A percentile compares a stretch with the other conserved stretches of the same genome.
Conservation (phyloP, 805 yeast species). For the Lachancea nothofagi region DNA sequence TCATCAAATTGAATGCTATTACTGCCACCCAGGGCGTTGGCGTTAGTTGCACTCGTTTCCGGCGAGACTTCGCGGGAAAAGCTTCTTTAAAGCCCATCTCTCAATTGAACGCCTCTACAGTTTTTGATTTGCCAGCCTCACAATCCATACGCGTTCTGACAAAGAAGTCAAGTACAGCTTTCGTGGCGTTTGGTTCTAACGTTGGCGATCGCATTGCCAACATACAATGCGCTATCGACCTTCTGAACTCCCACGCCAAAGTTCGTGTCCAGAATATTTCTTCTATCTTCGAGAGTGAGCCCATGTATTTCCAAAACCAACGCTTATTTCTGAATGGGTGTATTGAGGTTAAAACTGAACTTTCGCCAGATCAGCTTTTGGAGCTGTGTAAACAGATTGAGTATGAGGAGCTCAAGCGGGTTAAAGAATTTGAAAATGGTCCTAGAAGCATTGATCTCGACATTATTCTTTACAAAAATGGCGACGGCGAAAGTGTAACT, state of each 20-base stretch:
- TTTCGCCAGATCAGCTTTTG: conserved; percentile 62
- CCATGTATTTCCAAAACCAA: conserved; percentile 86
- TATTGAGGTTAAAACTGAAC: conserved; percentile 53
- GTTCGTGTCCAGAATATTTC: conserved; percentile 59
- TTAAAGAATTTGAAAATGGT: conserved; percentile 80
- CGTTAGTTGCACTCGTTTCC: conserved; percentile 56
- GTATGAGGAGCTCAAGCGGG: conserved; percentile 60
- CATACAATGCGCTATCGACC: conserved; percentile 49
- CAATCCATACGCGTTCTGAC: conserved; percentile 5
- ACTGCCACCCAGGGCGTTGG: conserved; percentile 88
- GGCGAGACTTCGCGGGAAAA: conserved; percentile 30
- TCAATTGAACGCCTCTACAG: conserved; percentile 4
- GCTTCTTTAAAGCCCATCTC: conserved; percentile 9
- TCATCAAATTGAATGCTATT: conserved; percentile 84
- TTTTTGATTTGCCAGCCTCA: conserved; percentile 35
- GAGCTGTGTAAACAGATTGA: conserved; percentile 67
- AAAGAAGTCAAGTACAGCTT: conserved; percentile 41
- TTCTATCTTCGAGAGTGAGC: conserved; percentile 78
- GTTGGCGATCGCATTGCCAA: conserved; percentile 64
- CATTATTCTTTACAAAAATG: conserved; percentile 53
- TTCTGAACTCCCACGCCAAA: conserved; percentile 32
- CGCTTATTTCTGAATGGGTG: conserved; percentile 81
- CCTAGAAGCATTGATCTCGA: conserved; percentile 91
- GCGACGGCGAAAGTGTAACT: conserved; percentile 35
- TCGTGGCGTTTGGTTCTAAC: conserved; percentile 86